Percentiles rank a stretch among this genome's conserved stretches.
phyloP scores from a whole-genome alignment of 2,329 filamentous ascomycete species.

The Xylaria sp. region DNA sequence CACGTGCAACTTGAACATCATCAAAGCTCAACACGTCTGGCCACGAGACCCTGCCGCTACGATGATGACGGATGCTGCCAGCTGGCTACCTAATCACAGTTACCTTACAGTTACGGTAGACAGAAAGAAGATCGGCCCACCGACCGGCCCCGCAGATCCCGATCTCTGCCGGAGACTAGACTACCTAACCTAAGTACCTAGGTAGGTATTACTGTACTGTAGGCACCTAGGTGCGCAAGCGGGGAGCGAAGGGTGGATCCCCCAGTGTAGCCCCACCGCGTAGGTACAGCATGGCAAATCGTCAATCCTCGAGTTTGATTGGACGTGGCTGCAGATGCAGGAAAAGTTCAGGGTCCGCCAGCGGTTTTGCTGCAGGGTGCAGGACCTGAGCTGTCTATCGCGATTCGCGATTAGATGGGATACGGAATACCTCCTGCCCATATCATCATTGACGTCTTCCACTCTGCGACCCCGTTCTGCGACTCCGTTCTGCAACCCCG shows the following conservation, averaged over 20 bases:
- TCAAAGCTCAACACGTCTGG: not conserved
- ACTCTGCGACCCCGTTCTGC: not conserved
- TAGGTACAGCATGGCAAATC: not conserved
- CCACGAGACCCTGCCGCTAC: not conserved
- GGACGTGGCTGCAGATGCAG: not conserved
- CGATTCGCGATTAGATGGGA: no score
- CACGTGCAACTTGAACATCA: not conserved
- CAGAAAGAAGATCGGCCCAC: no score
- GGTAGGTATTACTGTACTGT: not conserved
- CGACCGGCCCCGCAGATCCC: not conserved
- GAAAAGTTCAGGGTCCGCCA: conserved; percentile 6
- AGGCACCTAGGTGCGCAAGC: not conserved
- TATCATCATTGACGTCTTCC: conserved; percentile 19
- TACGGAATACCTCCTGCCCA: no score
- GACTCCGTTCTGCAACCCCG: not conserved
- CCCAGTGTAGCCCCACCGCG: no score
- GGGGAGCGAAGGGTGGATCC: no score
- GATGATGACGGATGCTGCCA: not conserved
- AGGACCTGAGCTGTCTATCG: no score
- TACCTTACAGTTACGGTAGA: no score
- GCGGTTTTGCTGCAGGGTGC: no score
- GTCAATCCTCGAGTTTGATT: not conserved
- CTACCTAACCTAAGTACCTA: not conserved
- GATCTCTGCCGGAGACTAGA: not conserved
- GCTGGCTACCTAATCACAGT: not conserved